Percentiles rank a stretch among this genome's conserved stretches.
Conservation (phyloP, 2,329 filamentous ascomycete genomes). For the Penicillium oxalicum region DNA sequence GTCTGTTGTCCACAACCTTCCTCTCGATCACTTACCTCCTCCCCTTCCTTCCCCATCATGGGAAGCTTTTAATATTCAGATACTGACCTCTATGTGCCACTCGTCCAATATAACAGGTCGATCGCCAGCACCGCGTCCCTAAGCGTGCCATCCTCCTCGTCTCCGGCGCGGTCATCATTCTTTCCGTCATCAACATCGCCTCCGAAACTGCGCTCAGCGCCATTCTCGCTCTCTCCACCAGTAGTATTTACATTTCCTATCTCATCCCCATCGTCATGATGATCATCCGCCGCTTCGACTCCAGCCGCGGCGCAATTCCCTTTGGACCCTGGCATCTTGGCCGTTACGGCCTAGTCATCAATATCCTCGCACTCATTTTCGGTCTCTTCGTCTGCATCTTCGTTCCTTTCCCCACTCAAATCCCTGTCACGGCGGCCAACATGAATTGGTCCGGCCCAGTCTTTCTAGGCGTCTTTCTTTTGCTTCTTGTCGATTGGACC, state of each 20-base stretch:
- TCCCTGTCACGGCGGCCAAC: conserved; percentile 31
- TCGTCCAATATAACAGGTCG: conserved; percentile 19
- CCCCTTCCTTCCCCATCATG: background rate
- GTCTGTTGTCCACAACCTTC: no score
- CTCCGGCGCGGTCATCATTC: conserved; percentile 26
- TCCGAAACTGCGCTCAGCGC: conserved; percentile 36
- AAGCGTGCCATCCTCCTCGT: conserved; percentile 34
- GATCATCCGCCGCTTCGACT: conserved; percentile 28
- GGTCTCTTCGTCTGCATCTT: conserved; percentile 28
- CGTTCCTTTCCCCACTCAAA: conserved; percentile 29
- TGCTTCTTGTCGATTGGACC: conserved; percentile 10
- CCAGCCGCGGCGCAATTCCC: conserved; percentile 10
- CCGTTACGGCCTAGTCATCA: conserved; percentile 21
- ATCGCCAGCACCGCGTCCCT: conserved; percentile 29
- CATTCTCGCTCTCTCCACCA: conserved; percentile 35
- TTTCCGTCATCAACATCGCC: conserved; percentile 38
- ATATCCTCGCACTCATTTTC: conserved; percentile 33
- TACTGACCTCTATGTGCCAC: no score
- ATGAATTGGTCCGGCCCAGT: conserved; percentile 39
- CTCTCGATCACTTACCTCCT: no score
- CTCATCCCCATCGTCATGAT: conserved; percentile 36
- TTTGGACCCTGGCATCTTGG: conserved; percentile 31
- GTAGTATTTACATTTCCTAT: conserved; percentile 37
- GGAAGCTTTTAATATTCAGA: no score
- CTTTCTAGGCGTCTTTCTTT: conserved; percentile 16